A percentile compares a stretch with the other conserved stretches of the same genome.
Evolutionary conservation across 78 protist genomes (phyloP).

Genomic region (Mastigamoeba balamuthi): DNA sequence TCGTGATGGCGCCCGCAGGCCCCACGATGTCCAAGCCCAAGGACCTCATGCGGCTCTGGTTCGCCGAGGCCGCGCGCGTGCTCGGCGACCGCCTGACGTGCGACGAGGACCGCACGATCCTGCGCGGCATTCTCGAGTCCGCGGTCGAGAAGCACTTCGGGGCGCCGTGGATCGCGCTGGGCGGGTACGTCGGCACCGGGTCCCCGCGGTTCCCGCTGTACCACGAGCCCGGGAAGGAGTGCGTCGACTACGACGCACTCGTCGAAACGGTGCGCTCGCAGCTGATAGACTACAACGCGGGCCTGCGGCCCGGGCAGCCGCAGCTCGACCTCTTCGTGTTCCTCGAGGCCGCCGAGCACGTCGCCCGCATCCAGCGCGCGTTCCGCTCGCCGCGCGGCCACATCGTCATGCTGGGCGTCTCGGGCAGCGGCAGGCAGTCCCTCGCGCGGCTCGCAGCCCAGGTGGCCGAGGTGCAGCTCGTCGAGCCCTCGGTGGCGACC

Average conservation of each 20-base stretch:
- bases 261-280: constrained; percentile 13
- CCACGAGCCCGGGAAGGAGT: neutral
- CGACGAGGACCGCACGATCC: constrained; percentile 59
- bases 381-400: constrained; percentile 53
- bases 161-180: neutral
- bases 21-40: neutral
- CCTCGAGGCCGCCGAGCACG: constrained; percentile 58
- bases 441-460: constrained; percentile 60
- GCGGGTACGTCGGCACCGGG: neutral
- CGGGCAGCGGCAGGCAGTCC: constrained; percentile 63
- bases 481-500: constrained; percentile 47
- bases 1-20: constrained; percentile 7
- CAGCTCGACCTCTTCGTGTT: constrained; percentile 63
- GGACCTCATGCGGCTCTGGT: constrained; percentile 58
- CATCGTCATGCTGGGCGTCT: constrained; percentile 69
- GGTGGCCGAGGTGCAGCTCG: constrained; percentile 27
- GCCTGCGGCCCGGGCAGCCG: constrained; percentile 4
- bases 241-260: neutral
- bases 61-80: constrained; percentile 79
- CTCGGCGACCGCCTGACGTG: constrained; percentile 76
- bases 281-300: constrained; percentile 68
- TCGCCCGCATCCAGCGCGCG: constrained; percentile 54
- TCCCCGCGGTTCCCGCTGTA: neutral
- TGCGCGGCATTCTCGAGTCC: neutral
- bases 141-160: neutral